phyloP scores from a whole-genome alignment of 106 monocot species.

The Platanthera guangdongensis region DNA sequence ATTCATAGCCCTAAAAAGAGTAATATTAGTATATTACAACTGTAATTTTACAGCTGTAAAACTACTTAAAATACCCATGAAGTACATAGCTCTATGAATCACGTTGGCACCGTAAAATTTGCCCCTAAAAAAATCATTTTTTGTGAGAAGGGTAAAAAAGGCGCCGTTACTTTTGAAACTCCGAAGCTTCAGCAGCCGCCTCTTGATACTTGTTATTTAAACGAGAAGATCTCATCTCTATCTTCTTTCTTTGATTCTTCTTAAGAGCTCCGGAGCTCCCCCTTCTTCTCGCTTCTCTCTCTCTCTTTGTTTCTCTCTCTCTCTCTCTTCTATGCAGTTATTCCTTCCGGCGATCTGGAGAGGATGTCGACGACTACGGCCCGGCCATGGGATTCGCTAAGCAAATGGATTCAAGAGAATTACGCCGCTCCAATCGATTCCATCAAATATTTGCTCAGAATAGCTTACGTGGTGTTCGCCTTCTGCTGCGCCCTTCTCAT shows the following conservation, averaged over 20 bases:
- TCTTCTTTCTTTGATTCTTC: background rate
- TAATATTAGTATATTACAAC: too few relatives aligned
- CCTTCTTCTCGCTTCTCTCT: too few relatives aligned
- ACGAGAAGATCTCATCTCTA: background rate
- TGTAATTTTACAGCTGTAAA: too few relatives aligned
- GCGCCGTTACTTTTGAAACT: background rate
- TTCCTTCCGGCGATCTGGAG: background rate
- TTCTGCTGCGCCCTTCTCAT: slow-evolving; percentile 68
- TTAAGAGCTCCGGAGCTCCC: too few relatives aligned
- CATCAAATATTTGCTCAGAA: slow-evolving; percentile 15
- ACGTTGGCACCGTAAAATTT: too few relatives aligned
- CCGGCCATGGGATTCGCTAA: slow-evolving; percentile 10
- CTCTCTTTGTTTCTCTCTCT: background rate
- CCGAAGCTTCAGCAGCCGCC: background rate
- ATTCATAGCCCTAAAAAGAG: too few relatives aligned
- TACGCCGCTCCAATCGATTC: slow-evolving; percentile 26
- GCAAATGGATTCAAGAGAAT: slow-evolving; percentile 20
- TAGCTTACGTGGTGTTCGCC: slow-evolving; percentile 48
- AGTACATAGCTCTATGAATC: too few relatives aligned
- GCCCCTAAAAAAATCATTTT: too few relatives aligned
- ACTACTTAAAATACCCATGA: too few relatives aligned
- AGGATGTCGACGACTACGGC: slow-evolving; percentile 2
- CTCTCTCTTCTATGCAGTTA: background rate
- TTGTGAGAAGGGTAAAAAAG: background rate
- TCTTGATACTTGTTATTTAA: background rate